Base-by-base conservation (phyloP, 2,329 filamentous ascomycete genomes). In the Talaromyces sp. region DNA sequence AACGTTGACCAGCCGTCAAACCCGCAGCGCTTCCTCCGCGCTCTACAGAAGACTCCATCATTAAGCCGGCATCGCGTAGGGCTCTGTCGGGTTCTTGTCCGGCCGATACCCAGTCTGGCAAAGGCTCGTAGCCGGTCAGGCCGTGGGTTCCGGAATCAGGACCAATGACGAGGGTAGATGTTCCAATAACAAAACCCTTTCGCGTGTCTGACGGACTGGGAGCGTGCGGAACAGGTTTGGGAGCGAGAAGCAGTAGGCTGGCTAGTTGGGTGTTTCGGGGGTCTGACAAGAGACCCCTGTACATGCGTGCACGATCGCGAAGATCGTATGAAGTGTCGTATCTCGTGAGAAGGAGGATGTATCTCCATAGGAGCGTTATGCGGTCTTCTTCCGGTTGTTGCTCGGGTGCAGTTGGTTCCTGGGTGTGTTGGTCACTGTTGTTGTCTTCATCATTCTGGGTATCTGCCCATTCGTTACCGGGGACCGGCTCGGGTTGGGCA, bases 301-400 rank as follows among this genome's bases (percentile, higher is more conserved):
- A 98, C 64, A 97, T 85, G 34, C 95, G 87, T 1, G 93, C 88
- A 28, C 95, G 89, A 73, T 98, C 95, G 65, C 95, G 91, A 3
- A 99, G 86, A 71, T 98, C 93, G 75, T 96, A 99, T 0, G 93
- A 97, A 0, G 89, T 91, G 69, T 98, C 95, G 75, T 98, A 99
- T 64, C 95, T 87, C 34, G 91, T 91, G 1, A 99, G 85, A 1
- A 94, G 84, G 31, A 96, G 82, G 27, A 91, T 86, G 69, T 99
- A 96, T 33, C 89, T 85, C 88, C 92, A 99, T 1, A 99, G 81
- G 2, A 87, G 82, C 33, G 87, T 85, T 58, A 96, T 88, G 0
- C 89, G 86, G 68, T 96, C 81, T 42, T 78, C 73, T 60, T 69
- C 67, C 27, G 67, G 62, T 42, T 68, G 64, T 28, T 47, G 34